Percentiles rank a stretch among this genome's conserved stretches.
Conservation (phyloP, 2,329 filamentous ascomycete species). For the Blumeria hordei region DNA sequence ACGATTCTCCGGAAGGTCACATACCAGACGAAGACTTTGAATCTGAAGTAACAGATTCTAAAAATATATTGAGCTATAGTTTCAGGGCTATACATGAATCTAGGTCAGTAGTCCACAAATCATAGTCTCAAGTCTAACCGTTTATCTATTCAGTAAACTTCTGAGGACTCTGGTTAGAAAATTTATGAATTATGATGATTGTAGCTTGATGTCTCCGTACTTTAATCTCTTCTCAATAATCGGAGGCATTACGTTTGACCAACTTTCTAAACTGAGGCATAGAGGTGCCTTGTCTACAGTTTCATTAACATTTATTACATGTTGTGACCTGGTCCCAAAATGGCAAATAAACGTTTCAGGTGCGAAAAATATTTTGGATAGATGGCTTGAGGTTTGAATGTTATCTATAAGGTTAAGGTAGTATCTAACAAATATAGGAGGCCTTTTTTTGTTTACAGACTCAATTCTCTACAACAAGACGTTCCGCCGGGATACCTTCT, state of each 20-base stretch:
- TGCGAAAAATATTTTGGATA: not conserved
- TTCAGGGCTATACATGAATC: conserved; percentile 91
- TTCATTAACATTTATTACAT: conserved; percentile 61
- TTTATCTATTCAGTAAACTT: conserved; percentile 32
- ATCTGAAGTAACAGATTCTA: conserved; percentile 49
- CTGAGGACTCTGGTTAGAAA: conserved; percentile 33
- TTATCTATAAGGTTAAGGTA: not conserved
- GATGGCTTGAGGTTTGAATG: conserved; percentile 1
- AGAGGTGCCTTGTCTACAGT: conserved; percentile 87
- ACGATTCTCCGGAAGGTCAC: conserved; percentile 85
- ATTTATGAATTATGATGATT: conserved; percentile 17
- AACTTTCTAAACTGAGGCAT: conserved; percentile 65
- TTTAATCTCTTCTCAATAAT: conserved; percentile 35
- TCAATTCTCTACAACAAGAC: conserved; percentile 60
- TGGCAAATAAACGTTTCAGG: not conserved
- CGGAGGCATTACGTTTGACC: conserved; percentile 53
- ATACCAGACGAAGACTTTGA: conserved; percentile 54
- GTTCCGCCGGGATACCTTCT: conserved; percentile 79
- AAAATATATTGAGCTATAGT: conserved; percentile 79
- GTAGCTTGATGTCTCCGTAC: conserved; percentile 11
- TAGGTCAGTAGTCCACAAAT: conserved; percentile 28
- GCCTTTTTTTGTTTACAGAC: conserved; percentile 46
- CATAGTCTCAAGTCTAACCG: not conserved
- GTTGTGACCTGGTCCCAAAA: conserved; percentile 38
- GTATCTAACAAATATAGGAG: conserved; percentile 19